Conservation (phyloP, 176 grass and related monocot genomes). For the Canna indica region DNA sequence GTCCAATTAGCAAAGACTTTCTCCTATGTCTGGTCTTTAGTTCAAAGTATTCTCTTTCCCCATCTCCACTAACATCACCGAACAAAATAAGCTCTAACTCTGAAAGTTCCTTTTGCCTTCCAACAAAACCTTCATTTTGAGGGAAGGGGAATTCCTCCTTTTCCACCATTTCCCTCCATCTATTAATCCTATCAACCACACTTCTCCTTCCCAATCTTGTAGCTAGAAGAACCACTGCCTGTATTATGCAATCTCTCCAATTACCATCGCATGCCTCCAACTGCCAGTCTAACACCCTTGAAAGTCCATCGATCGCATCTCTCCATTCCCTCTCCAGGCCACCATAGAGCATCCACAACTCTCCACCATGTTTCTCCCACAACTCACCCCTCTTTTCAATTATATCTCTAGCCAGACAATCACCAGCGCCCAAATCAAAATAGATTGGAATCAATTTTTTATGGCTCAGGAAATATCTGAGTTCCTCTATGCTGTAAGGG, state of each 20-base stretch:
- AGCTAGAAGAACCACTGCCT: conserved; percentile 56
- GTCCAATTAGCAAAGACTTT: conserved; percentile 30
- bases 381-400: conserved; percentile 88
- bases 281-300: conserved; percentile 56
- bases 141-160: conserved; percentile 90
- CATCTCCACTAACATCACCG: conserved; percentile 78
- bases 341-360: conserved; percentile 94
- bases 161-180: conserved; percentile 68
- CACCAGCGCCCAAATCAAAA: conserved; percentile 64
- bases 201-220: conserved; percentile 75
- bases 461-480: conserved; percentile 65
- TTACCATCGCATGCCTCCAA: conserved; percentile 75
- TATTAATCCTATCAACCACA: conserved; percentile 75
- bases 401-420: conserved; percentile 96
- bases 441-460: conserved; percentile 83
- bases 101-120: conserved; percentile 85
- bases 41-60: conserved; percentile 82
- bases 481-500: conserved; percentile 85
- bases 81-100: conserved; percentile 94
- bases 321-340: conserved; percentile 87
- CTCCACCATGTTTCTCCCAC: conserved; percentile 96
- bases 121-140: conserved; percentile 64
- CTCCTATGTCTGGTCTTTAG: conserved; percentile 69
- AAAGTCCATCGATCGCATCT: conserved; percentile 79
- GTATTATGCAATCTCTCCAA: conserved; percentile 80